Percentiles rank a stretch among this genome's conserved stretches.
These are phyloP conservation scores for Hymenoscyphus salicellus DNA, from an alignment of 2,329 filamentous ascomycete species.

Conservation along the genomic window DNA sequence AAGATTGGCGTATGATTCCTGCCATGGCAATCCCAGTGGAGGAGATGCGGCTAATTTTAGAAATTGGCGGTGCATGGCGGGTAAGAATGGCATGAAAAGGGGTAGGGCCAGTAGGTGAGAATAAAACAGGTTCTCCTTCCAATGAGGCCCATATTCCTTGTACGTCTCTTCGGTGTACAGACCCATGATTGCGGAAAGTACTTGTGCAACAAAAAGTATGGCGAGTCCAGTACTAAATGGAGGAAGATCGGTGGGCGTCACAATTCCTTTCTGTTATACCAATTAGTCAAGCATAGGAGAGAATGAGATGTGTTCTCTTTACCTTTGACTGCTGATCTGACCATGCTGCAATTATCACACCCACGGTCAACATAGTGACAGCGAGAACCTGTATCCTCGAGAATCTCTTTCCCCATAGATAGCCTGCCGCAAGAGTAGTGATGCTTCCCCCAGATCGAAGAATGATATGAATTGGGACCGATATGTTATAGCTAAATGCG, in stretches of 20 bases:
- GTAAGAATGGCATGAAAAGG: conserved; percentile 70
- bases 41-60: conserved; percentile 59
- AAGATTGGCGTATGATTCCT: conserved; percentile 33
- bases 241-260: conserved; percentile 37
- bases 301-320: conserved; percentile 27
- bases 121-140: conserved; percentile 96
- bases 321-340: conserved; percentile 86
- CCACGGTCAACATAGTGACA: conserved; percentile 78
- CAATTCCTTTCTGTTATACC: conserved; percentile 24
- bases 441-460: conserved; percentile 92
- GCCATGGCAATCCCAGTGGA: conserved; percentile 49
- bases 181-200: conserved; percentile 90
- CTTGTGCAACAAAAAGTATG: conserved; percentile 82
- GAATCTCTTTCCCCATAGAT: conserved; percentile 80
- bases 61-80: conserved; percentile 63
- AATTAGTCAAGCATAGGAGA: conserved; percentile 18
- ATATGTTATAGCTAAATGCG: conserved; percentile 95
- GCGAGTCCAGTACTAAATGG: conserved; percentile 68
- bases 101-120: conserved; percentile 74
- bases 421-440: conserved; percentile 90
- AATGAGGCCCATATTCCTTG: conserved; percentile 78
- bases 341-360: conserved; percentile 84
- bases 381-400: conserved; percentile 75
- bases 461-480: conserved; percentile 95
- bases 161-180: conserved; percentile 93